phyloP scores from a whole-genome alignment of 2,329 filamentous ascomycete genomes.

The Penicillium vulpinum region DNA sequence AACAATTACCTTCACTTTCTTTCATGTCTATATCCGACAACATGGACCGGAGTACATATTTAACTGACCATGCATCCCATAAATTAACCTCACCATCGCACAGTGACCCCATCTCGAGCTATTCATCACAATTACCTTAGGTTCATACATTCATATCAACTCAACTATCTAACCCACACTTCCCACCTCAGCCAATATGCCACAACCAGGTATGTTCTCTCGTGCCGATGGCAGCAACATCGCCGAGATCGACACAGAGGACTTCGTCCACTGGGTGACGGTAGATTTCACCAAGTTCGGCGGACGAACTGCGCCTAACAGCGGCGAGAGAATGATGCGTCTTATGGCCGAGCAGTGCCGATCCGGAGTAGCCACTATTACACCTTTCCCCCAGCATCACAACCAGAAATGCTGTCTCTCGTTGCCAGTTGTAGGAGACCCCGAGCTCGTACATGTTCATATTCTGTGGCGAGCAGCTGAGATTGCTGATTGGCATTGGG shows the following conservation, averaged over 20 bases:
- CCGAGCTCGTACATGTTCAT: background rate
- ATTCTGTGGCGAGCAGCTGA: background rate
- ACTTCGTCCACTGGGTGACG: background rate
- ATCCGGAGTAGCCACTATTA: background rate
- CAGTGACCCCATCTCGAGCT: background rate
- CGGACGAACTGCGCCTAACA: background rate
- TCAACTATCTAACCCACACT: background rate
- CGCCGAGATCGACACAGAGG: background rate
- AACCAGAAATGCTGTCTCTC: background rate
- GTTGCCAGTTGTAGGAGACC: background rate
- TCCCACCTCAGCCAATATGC: background rate
- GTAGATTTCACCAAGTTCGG: background rate
- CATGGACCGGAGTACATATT: background rate
- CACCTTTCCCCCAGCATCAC: background rate
- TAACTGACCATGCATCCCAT: background rate
- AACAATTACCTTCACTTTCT: too few species aligned
- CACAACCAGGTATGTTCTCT: background rate
- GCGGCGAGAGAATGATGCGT: background rate
- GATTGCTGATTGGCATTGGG: background rate
- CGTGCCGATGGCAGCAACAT: background rate
- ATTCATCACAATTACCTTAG: background rate
- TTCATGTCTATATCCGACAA: too few species aligned
- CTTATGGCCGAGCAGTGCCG: slow-evolving; percentile 5
- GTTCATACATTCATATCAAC: background rate
- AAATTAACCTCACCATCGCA: background rate